A percentile compares a stretch with the other conserved stretches of the same genome.
Conservation (phyloP, 805 yeast species). For the Spathaspora hagerdaliae region DNA sequence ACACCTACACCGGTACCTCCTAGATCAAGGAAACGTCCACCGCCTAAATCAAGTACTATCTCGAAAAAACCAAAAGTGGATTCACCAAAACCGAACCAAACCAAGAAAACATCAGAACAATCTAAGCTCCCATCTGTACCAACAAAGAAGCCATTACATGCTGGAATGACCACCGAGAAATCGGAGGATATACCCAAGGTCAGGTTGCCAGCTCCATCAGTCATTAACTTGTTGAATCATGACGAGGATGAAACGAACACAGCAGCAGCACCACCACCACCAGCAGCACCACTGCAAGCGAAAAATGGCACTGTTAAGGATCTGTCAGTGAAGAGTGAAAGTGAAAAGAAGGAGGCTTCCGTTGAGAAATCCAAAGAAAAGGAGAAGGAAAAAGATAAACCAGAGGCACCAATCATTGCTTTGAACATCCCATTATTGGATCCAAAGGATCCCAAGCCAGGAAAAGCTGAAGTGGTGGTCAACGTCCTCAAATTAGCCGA, state of each 20-base stretch:
- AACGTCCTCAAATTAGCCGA: conserved; percentile 74
- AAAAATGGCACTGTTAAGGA: conserved; percentile 1
- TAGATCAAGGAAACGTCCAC: conserved; percentile 11
- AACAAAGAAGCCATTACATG: conserved; percentile 7
- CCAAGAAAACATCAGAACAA: conserved; percentile 1
- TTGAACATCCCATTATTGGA: conserved; percentile 49
- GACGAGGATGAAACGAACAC: conserved; percentile 6
- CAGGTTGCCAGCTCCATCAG: conserved; percentile 18
- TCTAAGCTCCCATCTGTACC: not conserved
- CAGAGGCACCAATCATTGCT: conserved; percentile 47
- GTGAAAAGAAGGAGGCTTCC: conserved; percentile 8
- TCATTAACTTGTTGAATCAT: conserved; percentile 14
- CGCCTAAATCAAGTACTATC: conserved; percentile 10
- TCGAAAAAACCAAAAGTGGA: conserved; percentile 11
- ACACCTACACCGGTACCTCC: conserved; percentile 10
- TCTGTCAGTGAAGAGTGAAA: conserved; percentile 6
- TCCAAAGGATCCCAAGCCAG: conserved; percentile 47
- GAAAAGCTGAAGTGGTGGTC: conserved; percentile 60
- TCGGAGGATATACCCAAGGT: conserved; percentile 10
- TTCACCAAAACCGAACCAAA: conserved; percentile 7
- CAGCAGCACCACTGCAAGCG: too few relatives aligned
- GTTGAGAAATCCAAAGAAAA: conserved; percentile 9
- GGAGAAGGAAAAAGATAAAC: conserved; percentile 16
- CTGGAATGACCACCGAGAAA: conserved; percentile 16
- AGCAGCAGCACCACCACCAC: not conserved